Percentiles rank a stretch among this genome's conserved stretches.
Conservation (phyloP, 164 flowering plant species). For the Piper longum region DNA sequence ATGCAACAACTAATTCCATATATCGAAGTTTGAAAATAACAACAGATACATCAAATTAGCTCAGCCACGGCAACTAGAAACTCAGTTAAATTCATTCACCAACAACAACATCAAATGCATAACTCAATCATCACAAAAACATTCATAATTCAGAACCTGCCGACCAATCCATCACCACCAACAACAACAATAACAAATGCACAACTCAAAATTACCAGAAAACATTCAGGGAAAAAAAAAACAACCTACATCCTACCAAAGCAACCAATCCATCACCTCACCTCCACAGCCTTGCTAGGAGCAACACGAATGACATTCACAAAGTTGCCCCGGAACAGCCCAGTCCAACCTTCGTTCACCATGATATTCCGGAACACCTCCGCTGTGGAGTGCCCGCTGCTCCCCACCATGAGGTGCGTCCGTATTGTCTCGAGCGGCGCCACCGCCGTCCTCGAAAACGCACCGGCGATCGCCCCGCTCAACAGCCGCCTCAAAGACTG, state of each 20-base stretch:
- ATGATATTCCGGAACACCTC: slow-evolving; percentile 81
- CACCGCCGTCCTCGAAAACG: slow-evolving; percentile 57
- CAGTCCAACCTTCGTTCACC: slow-evolving; percentile 89
- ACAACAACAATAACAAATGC: neutral
- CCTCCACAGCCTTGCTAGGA: slow-evolving; percentile 89
- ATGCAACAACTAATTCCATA: neutral
- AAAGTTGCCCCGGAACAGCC: slow-evolving; percentile 89
- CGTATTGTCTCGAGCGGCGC: slow-evolving; percentile 84
- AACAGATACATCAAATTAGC: too few relatives aligned
- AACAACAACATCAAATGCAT: too few relatives aligned
- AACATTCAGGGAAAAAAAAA: neutral
- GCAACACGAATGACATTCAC: slow-evolving; percentile 95
- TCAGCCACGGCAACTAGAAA: too few relatives aligned
- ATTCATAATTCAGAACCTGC: neutral
- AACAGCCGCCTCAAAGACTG: slow-evolving; percentile 62
- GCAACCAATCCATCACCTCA: slow-evolving; percentile 3
- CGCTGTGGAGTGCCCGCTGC: slow-evolving; percentile 57
- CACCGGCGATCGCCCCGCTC: slow-evolving; percentile 84
- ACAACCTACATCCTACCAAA: neutral
- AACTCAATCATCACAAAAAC: neutral
- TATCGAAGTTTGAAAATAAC: neutral
- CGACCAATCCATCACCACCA: neutral
- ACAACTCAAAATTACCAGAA: neutral
- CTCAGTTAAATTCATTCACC: too few relatives aligned
- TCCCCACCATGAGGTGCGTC: slow-evolving; percentile 90